Conservation (phyloP, 2,329 filamentous ascomycete genomes). For the Chaetomiaceae sp. region DNA sequence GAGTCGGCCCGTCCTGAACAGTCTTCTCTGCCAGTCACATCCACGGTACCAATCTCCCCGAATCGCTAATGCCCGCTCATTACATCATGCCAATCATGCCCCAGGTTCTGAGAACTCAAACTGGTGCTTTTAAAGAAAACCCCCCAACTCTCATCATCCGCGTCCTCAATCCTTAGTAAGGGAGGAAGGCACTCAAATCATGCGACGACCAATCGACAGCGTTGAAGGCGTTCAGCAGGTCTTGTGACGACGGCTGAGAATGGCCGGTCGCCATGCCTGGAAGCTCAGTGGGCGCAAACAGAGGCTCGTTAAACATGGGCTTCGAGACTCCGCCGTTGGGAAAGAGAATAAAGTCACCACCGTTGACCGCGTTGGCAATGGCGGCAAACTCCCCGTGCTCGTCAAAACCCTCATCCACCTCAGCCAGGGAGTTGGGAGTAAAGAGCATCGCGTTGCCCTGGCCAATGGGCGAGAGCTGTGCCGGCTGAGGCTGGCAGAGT, state of each 20-base stretch:
- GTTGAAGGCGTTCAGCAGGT: slow-evolving; percentile 39
- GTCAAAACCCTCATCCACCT: slow-evolving; percentile 62
- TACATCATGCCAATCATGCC: slow-evolving; percentile 20
- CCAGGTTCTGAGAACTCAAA: neutral
- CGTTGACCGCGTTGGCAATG: slow-evolving; percentile 31
- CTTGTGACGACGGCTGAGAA: slow-evolving; percentile 48
- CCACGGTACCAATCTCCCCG: slow-evolving; percentile 6
- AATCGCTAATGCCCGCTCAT: slow-evolving; percentile 18
- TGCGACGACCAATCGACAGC: slow-evolving; percentile 40
- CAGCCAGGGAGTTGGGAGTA: slow-evolving; percentile 57
- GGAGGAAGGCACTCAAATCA: slow-evolving; percentile 17
- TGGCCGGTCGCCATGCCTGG: slow-evolving; percentile 48
- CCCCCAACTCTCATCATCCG: too few relatives aligned
- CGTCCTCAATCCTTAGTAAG: slow-evolving; percentile 8
- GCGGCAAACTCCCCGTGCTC: slow-evolving; percentile 42
- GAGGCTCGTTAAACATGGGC: slow-evolving; percentile 37
- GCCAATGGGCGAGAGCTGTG: slow-evolving; percentile 63
- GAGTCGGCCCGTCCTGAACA: slow-evolving; percentile 6
- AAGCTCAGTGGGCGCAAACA: slow-evolving; percentile 43
- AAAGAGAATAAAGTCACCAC: slow-evolving; percentile 63
- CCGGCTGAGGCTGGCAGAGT: slow-evolving; percentile 36
- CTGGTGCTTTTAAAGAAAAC: neutral
- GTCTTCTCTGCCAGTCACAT: neutral
- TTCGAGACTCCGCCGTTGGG: slow-evolving; percentile 39
- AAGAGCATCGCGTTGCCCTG: slow-evolving; percentile 65